Evolutionary conservation across 2,329 filamentous ascomycete species (phyloP).

Genomic region (Colletotrichum sp.): DNA sequence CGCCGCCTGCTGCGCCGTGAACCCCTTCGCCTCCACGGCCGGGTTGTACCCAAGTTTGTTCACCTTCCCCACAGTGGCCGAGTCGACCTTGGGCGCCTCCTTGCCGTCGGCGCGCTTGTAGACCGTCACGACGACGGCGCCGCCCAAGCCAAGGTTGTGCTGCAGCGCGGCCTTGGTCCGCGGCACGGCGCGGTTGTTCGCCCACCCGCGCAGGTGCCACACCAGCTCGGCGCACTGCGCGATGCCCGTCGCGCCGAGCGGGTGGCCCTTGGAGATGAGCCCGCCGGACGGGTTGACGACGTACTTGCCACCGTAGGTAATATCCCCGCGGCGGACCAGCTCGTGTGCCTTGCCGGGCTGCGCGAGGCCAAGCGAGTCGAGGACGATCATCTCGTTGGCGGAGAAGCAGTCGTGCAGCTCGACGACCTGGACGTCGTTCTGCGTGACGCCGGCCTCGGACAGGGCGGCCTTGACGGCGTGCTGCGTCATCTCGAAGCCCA

Average conservation of each 20-base stretch:
- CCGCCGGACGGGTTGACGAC: conserved; percentile 94
- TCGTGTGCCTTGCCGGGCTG: conserved; percentile 88
- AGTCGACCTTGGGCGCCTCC: conserved; percentile 63
- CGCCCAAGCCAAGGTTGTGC: conserved; percentile 92
- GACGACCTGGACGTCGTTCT: conserved; percentile 74
- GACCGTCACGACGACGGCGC: conserved; percentile 88
- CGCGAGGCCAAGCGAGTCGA: conserved; percentile 84
- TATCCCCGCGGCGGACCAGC: conserved; percentile 83
- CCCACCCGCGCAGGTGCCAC: conserved; percentile 96
- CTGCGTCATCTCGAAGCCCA: conserved; percentile 86
- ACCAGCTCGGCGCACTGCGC: conserved; percentile 95
- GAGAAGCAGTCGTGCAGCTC: conserved; percentile 98
- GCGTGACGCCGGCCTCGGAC: conserved; percentile 72
- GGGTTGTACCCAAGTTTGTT: conserved; percentile 89
- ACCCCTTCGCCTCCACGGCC: conserved; percentile 86
- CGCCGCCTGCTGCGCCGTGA: conserved; percentile 77
- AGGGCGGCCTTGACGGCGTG: conserved; percentile 73
- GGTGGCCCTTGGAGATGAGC: conserved; percentile 94
- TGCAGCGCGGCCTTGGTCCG: conserved; percentile 78
- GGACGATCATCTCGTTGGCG: conserved; percentile 89
- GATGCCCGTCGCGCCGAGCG: conserved; percentile 90
- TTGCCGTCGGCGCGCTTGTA: conserved; percentile 84
- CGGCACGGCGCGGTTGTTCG: conserved; percentile 80
- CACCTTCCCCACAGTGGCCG: conserved; percentile 66
- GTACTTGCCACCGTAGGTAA: conserved; percentile 86